Percentiles rank a stretch among this genome's conserved stretches.
Conservation (phyloP, 495 filamentous ascomycete genomes). For the Aspergillus steynii region DNA sequence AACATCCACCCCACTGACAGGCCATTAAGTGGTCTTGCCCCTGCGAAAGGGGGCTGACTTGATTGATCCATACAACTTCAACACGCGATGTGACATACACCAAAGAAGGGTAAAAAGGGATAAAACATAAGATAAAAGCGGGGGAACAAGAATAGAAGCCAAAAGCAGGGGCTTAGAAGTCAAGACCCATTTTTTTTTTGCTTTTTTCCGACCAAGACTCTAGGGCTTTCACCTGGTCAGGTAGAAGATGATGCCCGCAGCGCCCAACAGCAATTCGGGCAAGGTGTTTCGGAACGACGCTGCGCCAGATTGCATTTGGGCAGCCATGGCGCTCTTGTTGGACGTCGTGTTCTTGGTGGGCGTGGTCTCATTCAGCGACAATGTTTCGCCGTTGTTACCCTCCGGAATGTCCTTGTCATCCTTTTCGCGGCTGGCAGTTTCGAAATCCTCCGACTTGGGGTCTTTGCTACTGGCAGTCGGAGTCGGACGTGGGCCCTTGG, state of each 20-base stretch:
- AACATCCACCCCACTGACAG: background rate
- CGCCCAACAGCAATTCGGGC: slow-evolving; percentile 14
- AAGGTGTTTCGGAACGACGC: slow-evolving; percentile 15
- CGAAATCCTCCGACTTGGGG: slow-evolving; percentile 9
- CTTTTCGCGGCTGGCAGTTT: slow-evolving; percentile 17
- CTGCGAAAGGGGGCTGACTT: background rate
- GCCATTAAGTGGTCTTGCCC: background rate
- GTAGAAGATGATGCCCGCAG: slow-evolving; percentile 14
- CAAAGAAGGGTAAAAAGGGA: background rate
- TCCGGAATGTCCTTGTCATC: slow-evolving; percentile 18
- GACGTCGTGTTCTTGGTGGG: slow-evolving; percentile 15
- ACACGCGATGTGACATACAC: background rate
- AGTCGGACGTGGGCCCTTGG: slow-evolving; percentile 10
- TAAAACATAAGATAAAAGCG: background rate
- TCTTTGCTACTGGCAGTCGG: background rate
- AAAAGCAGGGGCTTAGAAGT: background rate
- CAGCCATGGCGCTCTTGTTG: slow-evolving; percentile 16
- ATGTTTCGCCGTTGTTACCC: slow-evolving; percentile 15
- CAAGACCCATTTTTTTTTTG: background rate
- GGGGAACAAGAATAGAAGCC: background rate
- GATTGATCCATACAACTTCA: background rate
- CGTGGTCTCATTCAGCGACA: slow-evolving; percentile 6
- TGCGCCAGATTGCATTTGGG: slow-evolving; percentile 12
- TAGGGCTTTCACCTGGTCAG: slow-evolving; percentile 7
- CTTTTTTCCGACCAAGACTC: background rate